Percentiles rank a stretch among this genome's conserved stretches.
Evolutionary conservation across 2,329 filamentous ascomycete species (phyloP).

Genomic region (Claviceps paspali): DNA sequence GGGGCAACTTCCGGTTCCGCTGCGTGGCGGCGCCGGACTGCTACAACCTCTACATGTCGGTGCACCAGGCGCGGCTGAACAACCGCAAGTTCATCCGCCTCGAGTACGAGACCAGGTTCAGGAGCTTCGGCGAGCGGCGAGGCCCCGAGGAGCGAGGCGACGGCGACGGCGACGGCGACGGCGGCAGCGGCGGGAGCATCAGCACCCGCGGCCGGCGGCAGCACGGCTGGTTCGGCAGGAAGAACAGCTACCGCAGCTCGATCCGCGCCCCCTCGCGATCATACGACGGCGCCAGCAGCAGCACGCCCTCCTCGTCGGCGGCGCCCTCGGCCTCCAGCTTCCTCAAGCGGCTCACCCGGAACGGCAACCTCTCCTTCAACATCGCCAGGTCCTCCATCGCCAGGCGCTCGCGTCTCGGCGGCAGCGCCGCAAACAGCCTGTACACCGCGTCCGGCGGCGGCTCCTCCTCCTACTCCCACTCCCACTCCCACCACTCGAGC

Average conservation of each 20-base stretch:
- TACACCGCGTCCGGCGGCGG: too few species aligned
- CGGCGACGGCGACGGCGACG: background rate
- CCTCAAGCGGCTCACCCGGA: slow-evolving; percentile 59
- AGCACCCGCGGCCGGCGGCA: slow-evolving; percentile 21
- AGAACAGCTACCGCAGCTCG: slow-evolving; percentile 50
- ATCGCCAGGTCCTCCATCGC: slow-evolving; percentile 65
- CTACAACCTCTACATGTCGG: slow-evolving; percentile 65
- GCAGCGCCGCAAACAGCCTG: slow-evolving; percentile 39
- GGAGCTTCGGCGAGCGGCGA: slow-evolving; percentile 51
- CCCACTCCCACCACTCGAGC: too few species aligned
- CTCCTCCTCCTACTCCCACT: too few species aligned
- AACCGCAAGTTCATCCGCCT: slow-evolving; percentile 73
- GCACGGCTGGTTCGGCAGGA: slow-evolving; percentile 45
- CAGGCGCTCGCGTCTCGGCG: slow-evolving; percentile 33
- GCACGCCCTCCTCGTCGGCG: slow-evolving; percentile 35
- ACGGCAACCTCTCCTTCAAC: slow-evolving; percentile 60
- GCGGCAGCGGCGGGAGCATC: background rate
- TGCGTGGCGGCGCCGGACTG: slow-evolving; percentile 65
- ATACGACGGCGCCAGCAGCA: slow-evolving; percentile 59
- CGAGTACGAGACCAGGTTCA: slow-evolving; percentile 53
- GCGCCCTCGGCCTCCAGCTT: slow-evolving; percentile 62
- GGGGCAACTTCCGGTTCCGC: slow-evolving; percentile 77
- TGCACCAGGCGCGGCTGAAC: slow-evolving; percentile 79
- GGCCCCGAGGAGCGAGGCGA: slow-evolving; percentile 21
- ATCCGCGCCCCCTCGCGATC: slow-evolving; percentile 48